Evolutionary conservation across 306 rosid species (phyloP).

Genomic region (Prosopis cineraria): DNA sequence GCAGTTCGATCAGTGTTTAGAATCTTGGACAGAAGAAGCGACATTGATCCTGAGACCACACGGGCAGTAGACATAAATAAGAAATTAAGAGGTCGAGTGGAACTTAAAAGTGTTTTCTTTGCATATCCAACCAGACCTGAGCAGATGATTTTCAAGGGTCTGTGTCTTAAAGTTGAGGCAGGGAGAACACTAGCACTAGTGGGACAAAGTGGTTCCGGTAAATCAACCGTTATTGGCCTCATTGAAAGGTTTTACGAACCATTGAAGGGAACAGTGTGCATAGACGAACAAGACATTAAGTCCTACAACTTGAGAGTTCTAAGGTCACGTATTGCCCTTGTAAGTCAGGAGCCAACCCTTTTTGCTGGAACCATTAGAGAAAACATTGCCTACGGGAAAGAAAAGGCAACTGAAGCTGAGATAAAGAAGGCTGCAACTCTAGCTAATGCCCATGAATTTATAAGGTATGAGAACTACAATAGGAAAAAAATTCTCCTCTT

Average conservation of each 20-base stretch:
- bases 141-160: slow-evolving; percentile 76
- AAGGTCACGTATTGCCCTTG: slow-evolving; percentile 85
- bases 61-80: slow-evolving; percentile 54
- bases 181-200: slow-evolving; percentile 79
- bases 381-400: slow-evolving; percentile 81
- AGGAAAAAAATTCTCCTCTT: neutral
- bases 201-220: slow-evolving; percentile 87
- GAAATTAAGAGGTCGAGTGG: slow-evolving; percentile 59
- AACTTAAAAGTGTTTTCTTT: slow-evolving; percentile 71
- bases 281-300: slow-evolving; percentile 82
- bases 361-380: slow-evolving; percentile 79
- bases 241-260: slow-evolving; percentile 93
- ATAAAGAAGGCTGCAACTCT: slow-evolving; percentile 76
- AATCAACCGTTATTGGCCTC: slow-evolving; percentile 78
- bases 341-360: slow-evolving; percentile 83
- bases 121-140: slow-evolving; percentile 85
- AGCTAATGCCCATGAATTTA: slow-evolving; percentile 92
- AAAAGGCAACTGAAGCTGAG: slow-evolving; percentile 71
- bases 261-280: slow-evolving; percentile 57
- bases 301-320: slow-evolving; percentile 66
- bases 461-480: slow-evolving; percentile 51
- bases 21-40: slow-evolving; percentile 71
- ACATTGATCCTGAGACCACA: slow-evolving; percentile 68
- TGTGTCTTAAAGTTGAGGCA: slow-evolving; percentile 68
- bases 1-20: slow-evolving; percentile 75